These are phyloP conservation scores for Cephaloascus albidus DNA, from an alignment of 805 yeast genomes.

Conservation along the genomic window DNA sequence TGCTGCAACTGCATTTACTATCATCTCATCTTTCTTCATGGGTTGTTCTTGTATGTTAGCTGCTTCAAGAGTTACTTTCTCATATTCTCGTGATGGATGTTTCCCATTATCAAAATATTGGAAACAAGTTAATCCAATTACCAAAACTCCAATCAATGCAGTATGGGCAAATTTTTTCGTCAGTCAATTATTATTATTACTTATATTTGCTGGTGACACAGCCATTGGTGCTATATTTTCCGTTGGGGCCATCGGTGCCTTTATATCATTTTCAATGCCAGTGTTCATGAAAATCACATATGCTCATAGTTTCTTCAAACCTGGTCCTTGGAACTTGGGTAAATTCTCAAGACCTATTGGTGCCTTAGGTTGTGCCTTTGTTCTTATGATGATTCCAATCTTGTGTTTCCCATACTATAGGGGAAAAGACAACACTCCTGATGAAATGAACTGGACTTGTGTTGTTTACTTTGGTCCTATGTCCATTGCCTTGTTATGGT, in stretches of 20 bases:
- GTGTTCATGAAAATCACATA: constrained; percentile 48
- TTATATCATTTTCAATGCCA: constrained; percentile 60
- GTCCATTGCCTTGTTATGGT: constrained; percentile 43
- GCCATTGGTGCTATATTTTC: constrained; percentile 67
- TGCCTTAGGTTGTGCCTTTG: constrained; percentile 36
- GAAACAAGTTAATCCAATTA: constrained; percentile 37
- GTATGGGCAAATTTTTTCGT: constrained; percentile 48
- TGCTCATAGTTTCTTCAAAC: constrained; percentile 40
- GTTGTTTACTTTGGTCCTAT: constrained; percentile 54
- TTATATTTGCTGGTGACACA: constrained; percentile 54
- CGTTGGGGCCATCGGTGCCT: constrained; percentile 63
- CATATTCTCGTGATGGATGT: constrained; percentile 61
- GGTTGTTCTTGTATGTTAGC: constrained; percentile 56
- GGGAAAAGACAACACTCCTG: constrained; percentile 20
- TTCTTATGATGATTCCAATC: constrained; percentile 47
- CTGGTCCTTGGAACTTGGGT: constrained; percentile 66
- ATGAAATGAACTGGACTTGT: constrained; percentile 54
- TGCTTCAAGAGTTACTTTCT: constrained; percentile 57
- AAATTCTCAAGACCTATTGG: constrained; percentile 39
- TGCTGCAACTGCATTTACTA: constrained; percentile 32
- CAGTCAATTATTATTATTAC: constrained; percentile 45
- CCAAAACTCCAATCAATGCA: constrained; percentile 58
- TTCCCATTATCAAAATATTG: constrained; percentile 47
- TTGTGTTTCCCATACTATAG: constrained; percentile 42
- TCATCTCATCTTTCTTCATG: constrained; percentile 37